Conservation (phyloP, 2,329 filamentous ascomycete species). For the Apiospora sp. region DNA sequence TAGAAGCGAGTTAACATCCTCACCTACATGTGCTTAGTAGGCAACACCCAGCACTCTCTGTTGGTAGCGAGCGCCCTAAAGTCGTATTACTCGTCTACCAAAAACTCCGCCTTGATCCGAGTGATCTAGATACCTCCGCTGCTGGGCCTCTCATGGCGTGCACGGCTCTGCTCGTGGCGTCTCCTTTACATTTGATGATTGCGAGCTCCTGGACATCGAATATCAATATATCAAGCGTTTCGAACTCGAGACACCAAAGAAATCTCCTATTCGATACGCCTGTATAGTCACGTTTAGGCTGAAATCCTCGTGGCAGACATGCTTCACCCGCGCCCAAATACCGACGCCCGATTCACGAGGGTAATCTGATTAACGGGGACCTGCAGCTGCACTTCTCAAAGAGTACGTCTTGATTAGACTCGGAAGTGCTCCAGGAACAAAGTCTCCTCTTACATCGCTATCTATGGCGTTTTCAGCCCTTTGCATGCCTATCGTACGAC, state of each 20-base stretch:
- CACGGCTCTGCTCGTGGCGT: not conserved
- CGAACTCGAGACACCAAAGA: constrained; percentile 2
- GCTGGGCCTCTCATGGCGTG: not conserved
- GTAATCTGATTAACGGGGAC: constrained; percentile 12
- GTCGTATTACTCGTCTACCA: not conserved
- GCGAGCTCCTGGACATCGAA: not conserved
- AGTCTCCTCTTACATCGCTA: not conserved
- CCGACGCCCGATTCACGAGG: constrained; percentile 10
- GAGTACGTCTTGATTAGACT: not conserved
- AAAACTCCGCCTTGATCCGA: constrained; percentile 12
- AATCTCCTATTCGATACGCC: constrained; percentile 8
- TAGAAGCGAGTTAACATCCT: not conserved
- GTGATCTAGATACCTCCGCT: not conserved
- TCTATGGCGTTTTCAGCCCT: not conserved
- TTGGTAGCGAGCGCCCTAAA: not conserved
- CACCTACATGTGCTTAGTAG: not conserved
- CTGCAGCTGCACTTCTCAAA: constrained; percentile 4
- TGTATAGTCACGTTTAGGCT: constrained; percentile 6
- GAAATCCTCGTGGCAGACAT: constrained; percentile 17
- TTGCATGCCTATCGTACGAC: constrained; percentile 5
- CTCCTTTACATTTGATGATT: not conserved
- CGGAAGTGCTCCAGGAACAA: not conserved
- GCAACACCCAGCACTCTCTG: not conserved
- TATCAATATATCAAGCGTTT: not conserved
- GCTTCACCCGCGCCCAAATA: not conserved